phyloP scores from a whole-genome alignment of 2,329 filamentous ascomycete species.

The Zymoseptoria pseudotritici region DNA sequence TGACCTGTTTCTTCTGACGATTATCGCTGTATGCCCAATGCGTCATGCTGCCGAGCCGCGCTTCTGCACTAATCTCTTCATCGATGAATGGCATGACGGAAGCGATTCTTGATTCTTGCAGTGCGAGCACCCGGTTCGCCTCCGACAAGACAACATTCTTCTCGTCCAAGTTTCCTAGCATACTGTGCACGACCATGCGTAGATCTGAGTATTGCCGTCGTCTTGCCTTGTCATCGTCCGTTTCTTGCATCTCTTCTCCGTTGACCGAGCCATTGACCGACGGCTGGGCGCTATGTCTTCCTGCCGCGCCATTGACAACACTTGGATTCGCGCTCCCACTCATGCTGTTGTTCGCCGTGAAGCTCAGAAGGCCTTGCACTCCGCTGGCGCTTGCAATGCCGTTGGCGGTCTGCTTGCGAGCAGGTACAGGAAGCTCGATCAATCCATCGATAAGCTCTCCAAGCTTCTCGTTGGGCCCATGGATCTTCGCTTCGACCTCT shows the following conservation, averaged over 20 bases:
- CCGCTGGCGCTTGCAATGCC: constrained; percentile 2
- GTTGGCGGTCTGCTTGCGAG: constrained; percentile 17
- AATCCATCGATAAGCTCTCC: constrained; percentile 65
- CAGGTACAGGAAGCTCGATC: constrained; percentile 39
- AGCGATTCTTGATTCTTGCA: constrained; percentile 76
- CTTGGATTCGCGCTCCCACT: constrained; percentile 33
- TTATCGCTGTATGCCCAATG: constrained; percentile 96
- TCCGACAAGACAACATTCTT: constrained; percentile 96
- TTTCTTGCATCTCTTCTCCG: constrained; percentile 20
- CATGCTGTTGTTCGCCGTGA: constrained; percentile 35
- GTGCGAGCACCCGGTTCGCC: constrained; percentile 80
- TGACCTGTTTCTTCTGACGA: constrained; percentile 47
- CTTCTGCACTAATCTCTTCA: constrained; percentile 85
- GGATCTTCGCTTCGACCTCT: constrained; percentile 96
- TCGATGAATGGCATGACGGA: constrained; percentile 82
- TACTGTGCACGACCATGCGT: constrained; percentile 69
- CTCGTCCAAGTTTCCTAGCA: constrained; percentile 87
- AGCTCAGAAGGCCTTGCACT: constrained; percentile 26
- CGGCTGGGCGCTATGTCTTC: constrained; percentile 16
- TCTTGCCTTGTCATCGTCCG: constrained; percentile 44
- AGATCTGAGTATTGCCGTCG: constrained; percentile 58
- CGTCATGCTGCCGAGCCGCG: constrained; percentile 79
- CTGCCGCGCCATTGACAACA: constrained; percentile 29
- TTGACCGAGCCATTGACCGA: constrained; percentile 20
- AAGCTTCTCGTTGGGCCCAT: constrained; percentile 75